Evolutionary conservation across 768 basidiomycete genomes (phyloP).

Genomic region (Tulasnella sp.): DNA sequence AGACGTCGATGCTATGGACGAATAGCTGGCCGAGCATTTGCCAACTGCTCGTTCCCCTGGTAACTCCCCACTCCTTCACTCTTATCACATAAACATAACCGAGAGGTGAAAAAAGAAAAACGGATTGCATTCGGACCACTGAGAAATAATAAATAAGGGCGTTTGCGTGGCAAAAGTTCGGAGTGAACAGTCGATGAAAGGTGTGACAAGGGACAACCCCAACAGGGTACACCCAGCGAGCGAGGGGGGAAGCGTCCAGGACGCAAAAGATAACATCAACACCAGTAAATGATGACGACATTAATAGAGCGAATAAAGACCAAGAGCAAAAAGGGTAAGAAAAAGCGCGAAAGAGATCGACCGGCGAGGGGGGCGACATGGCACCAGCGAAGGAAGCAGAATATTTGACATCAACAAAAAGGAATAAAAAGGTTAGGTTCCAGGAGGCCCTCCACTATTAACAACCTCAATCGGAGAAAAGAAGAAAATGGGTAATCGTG

Average conservation of each 20-base stretch:
- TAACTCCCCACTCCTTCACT: neutral
- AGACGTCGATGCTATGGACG: neutral
- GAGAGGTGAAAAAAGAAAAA: neutral
- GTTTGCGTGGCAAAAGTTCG: neutral
- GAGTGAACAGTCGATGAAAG: neutral
- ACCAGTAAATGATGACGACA: neutral
- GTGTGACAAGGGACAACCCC: neutral
- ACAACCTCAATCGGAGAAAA: neutral
- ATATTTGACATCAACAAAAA: neutral
- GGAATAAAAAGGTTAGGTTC: neutral
- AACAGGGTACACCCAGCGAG: neutral
- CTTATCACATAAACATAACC: neutral
- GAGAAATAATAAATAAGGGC: neutral
- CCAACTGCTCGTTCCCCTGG: neutral
- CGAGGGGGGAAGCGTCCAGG: neutral
- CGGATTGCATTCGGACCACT: neutral
- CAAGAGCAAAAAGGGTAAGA: neutral
- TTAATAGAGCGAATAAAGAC: neutral
- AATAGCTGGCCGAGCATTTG: neutral
- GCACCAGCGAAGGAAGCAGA: neutral
- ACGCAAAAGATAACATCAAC: neutral
- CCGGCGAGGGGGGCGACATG: conserved; percentile 1
- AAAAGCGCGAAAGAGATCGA: neutral
- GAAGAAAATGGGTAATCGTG: conserved; percentile 9
- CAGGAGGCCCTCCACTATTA: conserved; percentile 11